A percentile compares a stretch with the other conserved stretches of the same genome.
Conservation (phyloP, 441 rosid species). For the Erysimum pusillum region DNA sequence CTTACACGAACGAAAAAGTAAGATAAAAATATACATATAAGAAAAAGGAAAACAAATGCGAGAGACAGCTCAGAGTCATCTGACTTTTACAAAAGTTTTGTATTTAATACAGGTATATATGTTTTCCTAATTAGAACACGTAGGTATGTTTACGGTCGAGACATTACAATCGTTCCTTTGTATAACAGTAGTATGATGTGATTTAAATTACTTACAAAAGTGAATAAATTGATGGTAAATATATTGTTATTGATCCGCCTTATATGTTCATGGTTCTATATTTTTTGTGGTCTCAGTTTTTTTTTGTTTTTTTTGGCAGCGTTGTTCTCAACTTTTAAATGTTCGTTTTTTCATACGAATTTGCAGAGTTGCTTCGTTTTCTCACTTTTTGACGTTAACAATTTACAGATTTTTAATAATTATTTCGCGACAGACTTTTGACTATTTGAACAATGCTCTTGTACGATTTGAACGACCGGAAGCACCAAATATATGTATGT, state of each 20-base stretch:
- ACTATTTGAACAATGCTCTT: conserved; percentile 28
- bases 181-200: not conserved
- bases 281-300: not conserved
- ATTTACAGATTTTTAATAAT: conserved; percentile 3
- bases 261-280: not conserved
- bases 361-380: conserved; percentile 35
- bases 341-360: conserved; percentile 23
- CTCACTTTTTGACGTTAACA: conserved; percentile 35
- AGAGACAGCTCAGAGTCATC: conserved; percentile 5
- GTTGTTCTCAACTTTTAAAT: not conserved
- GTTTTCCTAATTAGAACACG: not conserved
- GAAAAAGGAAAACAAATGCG: not conserved
- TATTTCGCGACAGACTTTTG: conserved; percentile 35
- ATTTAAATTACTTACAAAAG: conserved; percentile 8
- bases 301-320: not conserved
- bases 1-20: conserved; percentile 23
- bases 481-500: conserved; percentile 41
- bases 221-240: not conserved
- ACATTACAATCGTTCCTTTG: not conserved
- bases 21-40: not conserved
- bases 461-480: conserved; percentile 36
- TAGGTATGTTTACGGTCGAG: not conserved
- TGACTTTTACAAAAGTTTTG: not conserved
- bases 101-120: not conserved
- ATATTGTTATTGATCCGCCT: not conserved